phyloP scores from a whole-genome alignment of 2,329 filamentous ascomycete genomes.

The Periconia sp. region DNA sequence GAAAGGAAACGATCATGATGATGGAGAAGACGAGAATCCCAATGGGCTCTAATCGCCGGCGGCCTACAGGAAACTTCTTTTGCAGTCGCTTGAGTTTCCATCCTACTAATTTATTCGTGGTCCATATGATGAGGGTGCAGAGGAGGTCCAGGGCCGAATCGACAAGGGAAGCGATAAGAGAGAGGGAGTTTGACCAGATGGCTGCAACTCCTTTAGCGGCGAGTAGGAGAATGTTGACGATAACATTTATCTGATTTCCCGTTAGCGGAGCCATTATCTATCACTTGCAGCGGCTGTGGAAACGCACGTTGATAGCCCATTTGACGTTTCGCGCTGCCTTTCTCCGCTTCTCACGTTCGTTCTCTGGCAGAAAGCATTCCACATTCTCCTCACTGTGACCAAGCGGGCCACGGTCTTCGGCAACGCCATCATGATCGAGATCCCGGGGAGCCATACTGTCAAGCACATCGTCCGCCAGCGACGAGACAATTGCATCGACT shows the following conservation, averaged over 20 bases:
- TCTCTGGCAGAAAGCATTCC: constrained; percentile 62
- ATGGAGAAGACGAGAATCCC: constrained; percentile 69
- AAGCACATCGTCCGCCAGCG: constrained; percentile 64
- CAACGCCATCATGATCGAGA: constrained; percentile 62
- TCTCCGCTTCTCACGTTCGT: constrained; percentile 57
- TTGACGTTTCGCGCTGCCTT: constrained; percentile 57
- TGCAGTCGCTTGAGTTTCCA: constrained; percentile 61
- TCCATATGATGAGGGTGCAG: constrained; percentile 67
- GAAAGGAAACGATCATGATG: constrained; percentile 67
- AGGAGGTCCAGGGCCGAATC: constrained; percentile 67
- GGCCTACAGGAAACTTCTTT: constrained; percentile 62
- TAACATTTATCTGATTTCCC: constrained; percentile 57
- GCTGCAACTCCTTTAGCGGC: constrained; percentile 63
- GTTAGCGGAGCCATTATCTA: constrained; percentile 7
- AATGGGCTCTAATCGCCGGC: constrained; percentile 62
- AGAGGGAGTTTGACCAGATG: constrained; percentile 63
- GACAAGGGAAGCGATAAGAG: constrained; percentile 66
- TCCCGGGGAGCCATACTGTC: constrained; percentile 65
- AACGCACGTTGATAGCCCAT: constrained; percentile 61
- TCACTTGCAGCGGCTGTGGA: background rate
- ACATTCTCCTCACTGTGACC: constrained; percentile 57
- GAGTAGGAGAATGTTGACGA: constrained; percentile 65
- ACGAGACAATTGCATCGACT: constrained; percentile 63
- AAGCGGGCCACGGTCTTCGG: constrained; percentile 59
- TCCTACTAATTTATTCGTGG: constrained; percentile 63